Evolutionary conservation across 768 basidiomycete species (phyloP).

Genomic region (Fistulinella prunicolor): DNA sequence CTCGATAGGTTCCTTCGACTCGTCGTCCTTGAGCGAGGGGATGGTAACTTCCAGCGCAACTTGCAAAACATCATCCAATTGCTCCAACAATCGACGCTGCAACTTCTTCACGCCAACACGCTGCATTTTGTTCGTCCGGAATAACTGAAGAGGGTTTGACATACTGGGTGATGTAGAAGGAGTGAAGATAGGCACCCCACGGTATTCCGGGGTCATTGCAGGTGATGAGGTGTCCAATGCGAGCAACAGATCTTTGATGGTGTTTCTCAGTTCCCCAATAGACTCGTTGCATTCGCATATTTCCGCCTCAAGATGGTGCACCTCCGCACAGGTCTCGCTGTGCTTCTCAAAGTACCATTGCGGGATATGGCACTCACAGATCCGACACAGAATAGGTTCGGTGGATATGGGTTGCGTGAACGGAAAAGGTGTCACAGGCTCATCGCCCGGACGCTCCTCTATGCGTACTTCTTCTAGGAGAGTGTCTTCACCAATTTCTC

Average conservation of each 20-base stretch:
- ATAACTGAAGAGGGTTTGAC: conserved; percentile 73
- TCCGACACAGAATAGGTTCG: conserved; percentile 88
- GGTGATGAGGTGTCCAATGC: conserved; percentile 75
- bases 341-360: conserved; percentile 99
- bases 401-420: conserved; percentile 74
- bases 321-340: conserved; percentile 97
- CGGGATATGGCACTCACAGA: conserved; percentile 94
- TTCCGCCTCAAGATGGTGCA: conserved; percentile 94
- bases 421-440: conserved; percentile 68
- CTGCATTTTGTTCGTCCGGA: conserved; percentile 76
- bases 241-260: conserved; percentile 73
- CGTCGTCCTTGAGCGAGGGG: conserved; percentile 89
- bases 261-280: conserved; percentile 80
- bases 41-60: conserved; percentile 78
- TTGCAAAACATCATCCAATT: conserved; percentile 82
- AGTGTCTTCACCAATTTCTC: conserved; percentile 40
- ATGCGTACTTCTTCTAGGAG: conserved; percentile 36
- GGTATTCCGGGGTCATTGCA: conserved; percentile 71
- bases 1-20: conserved; percentile 87
- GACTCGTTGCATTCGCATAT: conserved; percentile 93
- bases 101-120: conserved; percentile 77
- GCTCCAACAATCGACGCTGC: conserved; percentile 77
- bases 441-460: conserved; percentile 36
- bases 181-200: conserved; percentile 80
- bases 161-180: conserved; percentile 70